Percentiles rank a stretch among this genome's conserved stretches.
Evolutionary conservation across 768 basidiomycete species (phyloP).

Genomic region (Paxillus involutus): DNA sequence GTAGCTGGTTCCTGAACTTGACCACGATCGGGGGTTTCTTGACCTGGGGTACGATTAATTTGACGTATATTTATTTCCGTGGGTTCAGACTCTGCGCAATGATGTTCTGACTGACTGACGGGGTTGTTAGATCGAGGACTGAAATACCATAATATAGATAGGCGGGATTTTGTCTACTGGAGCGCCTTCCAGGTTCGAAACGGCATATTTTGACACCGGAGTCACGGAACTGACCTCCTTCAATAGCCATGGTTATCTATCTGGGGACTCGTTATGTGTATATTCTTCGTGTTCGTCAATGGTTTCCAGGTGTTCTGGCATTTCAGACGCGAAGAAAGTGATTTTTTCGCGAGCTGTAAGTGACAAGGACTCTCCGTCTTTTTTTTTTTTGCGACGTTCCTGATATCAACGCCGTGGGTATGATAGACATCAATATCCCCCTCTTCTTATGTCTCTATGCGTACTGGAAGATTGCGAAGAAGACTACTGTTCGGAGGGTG

Average conservation of each 20-base stretch:
- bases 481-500: conserved; percentile 45
- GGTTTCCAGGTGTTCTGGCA: conserved; percentile 63
- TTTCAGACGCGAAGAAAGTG: conserved; percentile 43
- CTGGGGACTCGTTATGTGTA: conserved; percentile 66
- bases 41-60: conserved; percentile 61
- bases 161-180: conserved; percentile 59
- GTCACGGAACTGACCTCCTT: background rate
- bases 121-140: conserved; percentile 57
- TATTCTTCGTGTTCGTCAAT: conserved; percentile 57
- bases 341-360: conserved; percentile 50
- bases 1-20: conserved; percentile 66
- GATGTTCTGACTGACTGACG: background rate
- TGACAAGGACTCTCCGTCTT: background rate
- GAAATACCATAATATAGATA: conserved; percentile 65
- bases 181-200: conserved; percentile 44
- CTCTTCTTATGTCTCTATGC: conserved; percentile 21
- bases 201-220: conserved; percentile 21
- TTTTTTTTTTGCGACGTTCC: background rate
- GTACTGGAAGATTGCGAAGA: conserved; percentile 19
- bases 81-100: conserved; percentile 18
- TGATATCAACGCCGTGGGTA: background rate
- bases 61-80: conserved; percentile 72
- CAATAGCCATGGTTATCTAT: conserved; percentile 56
- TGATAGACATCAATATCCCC: conserved; percentile 34
- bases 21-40: conserved; percentile 64